Conservation (phyloP, 148 eudicot species). For the Silene uniflora region DNA sequence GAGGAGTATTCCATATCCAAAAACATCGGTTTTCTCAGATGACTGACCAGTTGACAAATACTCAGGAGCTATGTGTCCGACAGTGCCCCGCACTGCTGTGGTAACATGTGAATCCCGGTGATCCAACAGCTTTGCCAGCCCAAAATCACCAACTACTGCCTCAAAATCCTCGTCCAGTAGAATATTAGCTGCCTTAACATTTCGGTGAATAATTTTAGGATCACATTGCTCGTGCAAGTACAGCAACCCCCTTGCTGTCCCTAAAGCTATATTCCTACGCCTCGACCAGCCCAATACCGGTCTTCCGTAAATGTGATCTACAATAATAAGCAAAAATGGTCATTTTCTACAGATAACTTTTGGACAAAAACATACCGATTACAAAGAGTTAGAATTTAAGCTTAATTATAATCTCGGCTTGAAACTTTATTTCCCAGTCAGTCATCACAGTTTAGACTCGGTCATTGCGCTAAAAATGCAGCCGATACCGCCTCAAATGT, state of each 20-base stretch:
- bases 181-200: slow-evolving; percentile 91
- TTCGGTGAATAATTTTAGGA: slow-evolving; percentile 90
- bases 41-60: slow-evolving; percentile 84
- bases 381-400: no score
- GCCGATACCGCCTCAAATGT: no score
- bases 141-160: slow-evolving; percentile 93
- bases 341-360: no score
- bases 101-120: slow-evolving; percentile 83
- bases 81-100: slow-evolving; percentile 87
- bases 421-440: no score
- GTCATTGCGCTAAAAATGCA: no score
- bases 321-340: neutral
- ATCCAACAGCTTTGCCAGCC: slow-evolving; percentile 84
- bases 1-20: slow-evolving; percentile 84
- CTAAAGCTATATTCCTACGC: slow-evolving; percentile 75
- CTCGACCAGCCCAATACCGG: slow-evolving; percentile 80
- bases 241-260: slow-evolving; percentile 80
- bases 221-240: slow-evolving; percentile 88
- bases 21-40: slow-evolving; percentile 89
- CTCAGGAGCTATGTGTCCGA: slow-evolving; percentile 94
- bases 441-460: no score
- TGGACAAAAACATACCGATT: neutral
- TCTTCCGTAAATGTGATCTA: slow-evolving; percentile 62
- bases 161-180: slow-evolving; percentile 83
- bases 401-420: no score